These are phyloP conservation scores for Trichoderma simmonsii DNA, from an alignment of 2,329 filamentous ascomycete species.

Conservation along the genomic window DNA sequence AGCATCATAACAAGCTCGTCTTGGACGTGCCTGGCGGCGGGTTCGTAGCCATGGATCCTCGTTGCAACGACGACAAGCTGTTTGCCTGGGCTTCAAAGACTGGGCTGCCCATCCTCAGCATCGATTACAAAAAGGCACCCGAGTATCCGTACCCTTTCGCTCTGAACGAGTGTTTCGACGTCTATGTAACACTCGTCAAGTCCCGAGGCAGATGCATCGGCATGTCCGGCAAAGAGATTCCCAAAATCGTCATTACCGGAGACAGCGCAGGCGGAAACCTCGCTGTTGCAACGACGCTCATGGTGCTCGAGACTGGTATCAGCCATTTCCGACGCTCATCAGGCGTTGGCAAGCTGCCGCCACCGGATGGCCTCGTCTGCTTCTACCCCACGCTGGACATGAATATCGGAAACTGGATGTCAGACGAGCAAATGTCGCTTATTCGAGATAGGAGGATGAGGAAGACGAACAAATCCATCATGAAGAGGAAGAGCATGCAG, in stretches of 20 bases:
- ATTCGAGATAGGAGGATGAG: constrained; percentile 80
- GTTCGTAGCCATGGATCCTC: constrained; percentile 95
- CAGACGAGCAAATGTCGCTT: constrained; percentile 92
- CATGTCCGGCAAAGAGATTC: constrained; percentile 39
- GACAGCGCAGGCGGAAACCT: constrained; percentile 51
- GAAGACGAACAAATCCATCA: constrained; percentile 72
- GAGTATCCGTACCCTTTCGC: constrained; percentile 49
- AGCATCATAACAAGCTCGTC: constrained; percentile 72
- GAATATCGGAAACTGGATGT: constrained; percentile 99
- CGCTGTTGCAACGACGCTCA: constrained; percentile 70
- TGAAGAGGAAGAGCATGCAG: constrained; percentile 82
- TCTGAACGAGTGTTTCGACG: constrained; percentile 50
- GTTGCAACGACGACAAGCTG: constrained; percentile 90
- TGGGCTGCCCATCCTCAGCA: constrained; percentile 80
- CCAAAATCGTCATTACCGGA: constrained; percentile 44
- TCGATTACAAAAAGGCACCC: constrained; percentile 70
- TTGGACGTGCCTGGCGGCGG: constrained; percentile 91
- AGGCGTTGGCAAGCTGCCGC: constrained; percentile 56
- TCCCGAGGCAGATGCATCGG: constrained; percentile 43
- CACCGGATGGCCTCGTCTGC: constrained; percentile 76
- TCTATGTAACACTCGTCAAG: constrained; percentile 38
- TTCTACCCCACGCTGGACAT: constrained; percentile 91
- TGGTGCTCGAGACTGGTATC: constrained; percentile 76
- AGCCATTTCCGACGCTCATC: constrained; percentile 33
- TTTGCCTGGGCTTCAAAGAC: constrained; percentile 88